Base-by-base conservation (phyloP, 1,284 basidiomycete species). In the Exobasidium cylindrosporum region DNA sequence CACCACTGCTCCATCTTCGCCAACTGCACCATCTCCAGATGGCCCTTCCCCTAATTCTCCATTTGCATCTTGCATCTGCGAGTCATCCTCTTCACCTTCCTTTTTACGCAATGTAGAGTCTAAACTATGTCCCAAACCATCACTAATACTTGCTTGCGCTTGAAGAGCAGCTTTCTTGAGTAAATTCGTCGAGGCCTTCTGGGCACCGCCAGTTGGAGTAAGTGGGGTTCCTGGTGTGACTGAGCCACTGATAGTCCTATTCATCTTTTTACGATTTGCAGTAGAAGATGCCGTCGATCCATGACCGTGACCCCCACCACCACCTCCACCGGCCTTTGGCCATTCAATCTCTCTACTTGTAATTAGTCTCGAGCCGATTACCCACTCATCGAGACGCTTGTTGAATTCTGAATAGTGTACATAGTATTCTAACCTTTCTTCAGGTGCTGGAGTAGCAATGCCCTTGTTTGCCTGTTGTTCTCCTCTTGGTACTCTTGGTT, bases 361-460 rank as follows among this genome's bases (percentile, higher is more conserved):
- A 53, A 97, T 85, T 62, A 99, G 85, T 32, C 93, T 86, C 2
- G 89, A 88, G 17, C 90, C 91, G 28, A 88, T 84, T n/a, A 99
- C 89, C 96, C 96, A 99, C 69, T 97, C 96, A 81, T 99, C 96
- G 56, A 98, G 85, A 74, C 96, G 92, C 13, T 97, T 96, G 84
- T 97, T 97, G 85, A 96, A 97, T 72, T 91, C 87, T 76, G 95
- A 91, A 87, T 94, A 97, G 78, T 97, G 94, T 40, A 96, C 91
- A 78, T 97, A 97, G 84, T 89, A 97, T 81, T 97, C 93, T 76
- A 87, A 85, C 30, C 57, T 57, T 23, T 68, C 70, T 43, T 63
- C 57, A 43, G 56, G 32, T 29, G 63, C 64, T 14, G 66, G 63
- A 74, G 80, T 77, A 31, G 43, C 50, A 43, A 30, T 24, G 49